Percentiles rank a stretch among this genome's conserved stretches.
These are phyloP conservation scores for Phylloporus sp. DNA, from an alignment of 1,284 basidiomycete genomes.

Conservation along the genomic window DNA sequence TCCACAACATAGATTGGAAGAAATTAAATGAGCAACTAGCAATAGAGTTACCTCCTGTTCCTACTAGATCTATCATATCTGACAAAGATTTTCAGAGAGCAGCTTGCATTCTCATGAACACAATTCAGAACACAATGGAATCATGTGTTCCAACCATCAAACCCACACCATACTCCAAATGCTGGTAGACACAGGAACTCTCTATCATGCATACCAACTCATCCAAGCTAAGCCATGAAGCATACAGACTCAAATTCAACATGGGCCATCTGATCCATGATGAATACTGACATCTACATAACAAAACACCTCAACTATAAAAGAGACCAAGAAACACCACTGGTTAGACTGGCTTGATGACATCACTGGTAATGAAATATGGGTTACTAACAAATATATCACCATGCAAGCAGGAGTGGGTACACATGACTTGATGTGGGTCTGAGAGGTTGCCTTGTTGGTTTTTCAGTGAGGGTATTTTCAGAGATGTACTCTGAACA, in stretches of 20 bases:
- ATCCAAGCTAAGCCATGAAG: too few relatives aligned
- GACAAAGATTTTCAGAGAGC: neutral
- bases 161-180: too few relatives aligned
- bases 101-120: too few relatives aligned
- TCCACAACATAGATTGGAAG: neutral
- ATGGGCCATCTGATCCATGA: neutral
- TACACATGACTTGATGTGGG: neutral
- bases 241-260: neutral
- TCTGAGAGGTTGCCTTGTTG: too few relatives aligned
- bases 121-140: too few relatives aligned
- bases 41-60: too few relatives aligned
- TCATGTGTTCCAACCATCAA: too few relatives aligned
- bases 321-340: neutral
- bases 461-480: too few relatives aligned
- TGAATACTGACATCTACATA: neutral
- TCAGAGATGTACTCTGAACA: too few relatives aligned
- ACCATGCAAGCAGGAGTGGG: neutral
- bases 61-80: neutral
- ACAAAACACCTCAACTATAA: neutral
- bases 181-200: neutral
- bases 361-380: neutral
- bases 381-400: neutral
- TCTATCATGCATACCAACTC: neutral
- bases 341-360: neutral
- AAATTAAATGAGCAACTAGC: too few relatives aligned